Percentiles rank a stretch among this genome's conserved stretches.
These are phyloP conservation scores for Pestalotiopsis fici DNA, from an alignment of 2,329 filamentous ascomycete genomes.

Conservation along the genomic window DNA sequence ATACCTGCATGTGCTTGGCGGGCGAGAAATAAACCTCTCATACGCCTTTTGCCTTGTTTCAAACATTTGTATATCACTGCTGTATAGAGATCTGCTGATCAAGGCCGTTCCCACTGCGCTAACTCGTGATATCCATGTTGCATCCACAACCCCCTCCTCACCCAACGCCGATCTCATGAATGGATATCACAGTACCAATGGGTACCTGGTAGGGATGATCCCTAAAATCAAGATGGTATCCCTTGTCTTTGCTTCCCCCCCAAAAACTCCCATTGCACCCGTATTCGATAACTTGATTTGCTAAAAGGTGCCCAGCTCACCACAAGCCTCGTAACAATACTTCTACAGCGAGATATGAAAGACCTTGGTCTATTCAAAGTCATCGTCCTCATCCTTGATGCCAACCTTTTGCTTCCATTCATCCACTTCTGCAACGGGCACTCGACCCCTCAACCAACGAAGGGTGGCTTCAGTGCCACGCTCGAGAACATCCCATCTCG, in stretches of 20 bases:
- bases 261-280: not conserved
- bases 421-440: conserved; percentile 63
- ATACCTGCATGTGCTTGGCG: too few relatives aligned
- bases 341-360: not conserved
- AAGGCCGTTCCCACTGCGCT: not conserved
- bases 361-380: conserved; percentile 9
- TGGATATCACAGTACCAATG: not conserved
- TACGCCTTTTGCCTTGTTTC: not conserved
- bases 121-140: not conserved
- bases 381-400: conserved; percentile 32
- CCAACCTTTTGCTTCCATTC: conserved; percentile 53
- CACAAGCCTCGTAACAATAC: not conserved
- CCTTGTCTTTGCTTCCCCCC: not conserved
- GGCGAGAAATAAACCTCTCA: not conserved
- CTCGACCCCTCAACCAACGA: conserved; percentile 76
- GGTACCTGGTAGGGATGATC: not conserved
- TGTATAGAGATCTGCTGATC: not conserved
- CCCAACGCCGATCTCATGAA: not conserved
- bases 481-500: conserved; percentile 79
- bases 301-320: not conserved
- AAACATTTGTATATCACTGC: not conserved
- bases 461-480: conserved; percentile 85
- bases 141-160: not conserved
- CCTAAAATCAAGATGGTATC: not conserved
- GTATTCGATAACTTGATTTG: not conserved